phyloP scores from a whole-genome alignment of 805 yeast species.

The Cyberlindnera mississippiensis region DNA sequence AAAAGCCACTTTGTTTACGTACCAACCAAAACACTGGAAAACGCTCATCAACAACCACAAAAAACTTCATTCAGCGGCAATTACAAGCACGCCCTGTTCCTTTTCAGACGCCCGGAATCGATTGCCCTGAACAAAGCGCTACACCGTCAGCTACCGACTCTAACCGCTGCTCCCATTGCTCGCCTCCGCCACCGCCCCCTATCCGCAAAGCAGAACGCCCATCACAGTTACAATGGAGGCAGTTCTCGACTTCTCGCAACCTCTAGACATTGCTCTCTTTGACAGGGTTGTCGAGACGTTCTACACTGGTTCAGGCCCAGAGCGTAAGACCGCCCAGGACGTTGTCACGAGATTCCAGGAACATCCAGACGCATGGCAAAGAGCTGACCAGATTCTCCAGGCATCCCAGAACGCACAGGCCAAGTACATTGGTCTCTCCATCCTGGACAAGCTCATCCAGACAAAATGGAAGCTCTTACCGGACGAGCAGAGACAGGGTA shows the following conservation, averaged over 20 bases:
- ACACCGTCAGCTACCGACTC: too few species aligned
- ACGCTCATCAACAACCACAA: background rate
- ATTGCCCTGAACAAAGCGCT: too few species aligned
- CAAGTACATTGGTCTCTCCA: constrained; percentile 87
- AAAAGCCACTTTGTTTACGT: constrained; percentile 11
- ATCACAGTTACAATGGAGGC: constrained; percentile 58
- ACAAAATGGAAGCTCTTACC: constrained; percentile 94
- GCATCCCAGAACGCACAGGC: constrained; percentile 76
- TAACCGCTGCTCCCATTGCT: too few species aligned
- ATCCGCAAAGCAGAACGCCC: too few species aligned
- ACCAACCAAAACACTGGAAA: background rate
- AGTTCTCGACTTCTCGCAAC: constrained; percentile 80
- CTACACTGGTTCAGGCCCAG: constrained; percentile 69
- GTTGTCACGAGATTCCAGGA: constrained; percentile 81
- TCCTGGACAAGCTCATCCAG: constrained; percentile 83
- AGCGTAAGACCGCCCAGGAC: constrained; percentile 66
- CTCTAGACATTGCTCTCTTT: constrained; percentile 71
- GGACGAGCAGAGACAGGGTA: constrained; percentile 83
- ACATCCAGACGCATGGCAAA: constrained; percentile 93
- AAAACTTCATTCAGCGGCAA: background rate
- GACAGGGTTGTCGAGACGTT: constrained; percentile 85
- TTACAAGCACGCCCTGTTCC: too few species aligned
- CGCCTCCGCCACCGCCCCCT: too few species aligned
- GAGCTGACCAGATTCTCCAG: constrained; percentile 85
- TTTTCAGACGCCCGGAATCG: too few species aligned